A percentile compares a stretch with the other conserved stretches of the same genome.
These are phyloP conservation scores for Chrysoporthe deuterocubensis DNA, from an alignment of 2,329 filamentous ascomycete genomes.

Conservation along the genomic window DNA sequence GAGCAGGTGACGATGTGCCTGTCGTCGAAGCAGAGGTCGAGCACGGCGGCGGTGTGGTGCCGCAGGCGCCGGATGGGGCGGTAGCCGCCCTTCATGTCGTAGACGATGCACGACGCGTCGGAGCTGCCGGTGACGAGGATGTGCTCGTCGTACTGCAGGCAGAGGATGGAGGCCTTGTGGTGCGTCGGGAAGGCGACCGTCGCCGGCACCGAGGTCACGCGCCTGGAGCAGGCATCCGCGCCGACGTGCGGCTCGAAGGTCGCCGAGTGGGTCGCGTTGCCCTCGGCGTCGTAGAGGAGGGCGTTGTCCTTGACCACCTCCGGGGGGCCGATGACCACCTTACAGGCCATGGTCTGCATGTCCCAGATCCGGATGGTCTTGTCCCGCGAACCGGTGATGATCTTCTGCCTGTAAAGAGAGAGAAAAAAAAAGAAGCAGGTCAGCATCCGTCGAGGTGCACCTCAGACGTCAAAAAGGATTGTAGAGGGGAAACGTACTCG, in stretches of 20 bases:
- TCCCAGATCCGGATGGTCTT: slow-evolving; percentile 97
- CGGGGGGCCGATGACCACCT: slow-evolving; percentile 82
- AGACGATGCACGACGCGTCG: slow-evolving; percentile 88
- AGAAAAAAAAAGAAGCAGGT: background rate
- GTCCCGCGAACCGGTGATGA: slow-evolving; percentile 94
- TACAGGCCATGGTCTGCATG: slow-evolving; percentile 83
- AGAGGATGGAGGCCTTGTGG: slow-evolving; percentile 92
- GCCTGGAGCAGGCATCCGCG: slow-evolving; percentile 27
- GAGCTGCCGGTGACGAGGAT: slow-evolving; percentile 96
- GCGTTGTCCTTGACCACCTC: slow-evolving; percentile 59
- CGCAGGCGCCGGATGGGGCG: slow-evolving; percentile 76
- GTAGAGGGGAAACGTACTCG: slow-evolving; percentile 63
- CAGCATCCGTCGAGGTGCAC: background rate
- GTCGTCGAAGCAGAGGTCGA: slow-evolving; percentile 92
- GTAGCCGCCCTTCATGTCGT: slow-evolving; percentile 80
- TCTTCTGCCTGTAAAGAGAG: slow-evolving; percentile 70
- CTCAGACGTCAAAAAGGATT: background rate
- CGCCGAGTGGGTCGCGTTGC: slow-evolving; percentile 58
- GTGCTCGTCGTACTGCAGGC: slow-evolving; percentile 89
- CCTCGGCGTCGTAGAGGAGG: slow-evolving; percentile 57
- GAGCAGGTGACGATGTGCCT: slow-evolving; percentile 95
- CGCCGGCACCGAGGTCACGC: slow-evolving; percentile 54
- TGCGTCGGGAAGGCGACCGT: slow-evolving; percentile 65
- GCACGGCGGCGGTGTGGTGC: slow-evolving; percentile 83
- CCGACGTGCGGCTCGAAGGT: slow-evolving; percentile 46